Percentiles rank a stretch among this genome's conserved stretches.
Evolutionary conservation across 2,329 filamentous ascomycete genomes (phyloP).

Genomic region (Xylaria sp.): DNA sequence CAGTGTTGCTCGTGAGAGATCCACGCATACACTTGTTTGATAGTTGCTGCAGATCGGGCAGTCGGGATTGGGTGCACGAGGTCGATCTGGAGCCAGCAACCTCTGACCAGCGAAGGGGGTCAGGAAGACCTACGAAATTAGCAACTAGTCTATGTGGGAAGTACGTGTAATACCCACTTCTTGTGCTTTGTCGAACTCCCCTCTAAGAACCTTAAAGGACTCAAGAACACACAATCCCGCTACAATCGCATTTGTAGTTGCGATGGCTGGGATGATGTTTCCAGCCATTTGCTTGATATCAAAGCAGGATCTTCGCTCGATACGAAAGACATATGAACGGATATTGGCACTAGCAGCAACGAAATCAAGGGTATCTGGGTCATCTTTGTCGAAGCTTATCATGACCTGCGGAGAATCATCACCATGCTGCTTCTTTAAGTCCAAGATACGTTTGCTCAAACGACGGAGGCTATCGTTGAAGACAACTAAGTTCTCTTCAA

Average conservation of each 20-base stretch:
- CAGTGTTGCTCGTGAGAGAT: slow-evolving; percentile 77
- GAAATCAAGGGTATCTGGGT: slow-evolving; percentile 93
- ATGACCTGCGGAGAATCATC: slow-evolving; percentile 65
- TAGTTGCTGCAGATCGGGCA: slow-evolving; percentile 86
- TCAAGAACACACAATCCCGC: slow-evolving; percentile 92
- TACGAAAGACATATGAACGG: slow-evolving; percentile 87
- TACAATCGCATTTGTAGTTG: slow-evolving; percentile 96
- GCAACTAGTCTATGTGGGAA: slow-evolving; percentile 9
- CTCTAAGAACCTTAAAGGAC: slow-evolving; percentile 87
- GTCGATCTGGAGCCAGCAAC: slow-evolving; percentile 67
- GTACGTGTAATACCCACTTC: slow-evolving; percentile 63
- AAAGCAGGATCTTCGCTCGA: slow-evolving; percentile 89
- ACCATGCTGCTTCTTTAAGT: slow-evolving; percentile 63
- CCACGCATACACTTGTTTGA: slow-evolving; percentile 73
- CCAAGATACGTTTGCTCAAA: slow-evolving; percentile 77
- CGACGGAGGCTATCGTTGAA: slow-evolving; percentile 86
- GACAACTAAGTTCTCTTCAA: slow-evolving; percentile 84
- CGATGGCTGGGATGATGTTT: slow-evolving; percentile 98
- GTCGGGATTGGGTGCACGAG: slow-evolving; percentile 75
- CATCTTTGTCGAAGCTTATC: slow-evolving; percentile 95
- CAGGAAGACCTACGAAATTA: slow-evolving; percentile 73
- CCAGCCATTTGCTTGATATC: slow-evolving; percentile 99
- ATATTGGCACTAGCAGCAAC: slow-evolving; percentile 92
- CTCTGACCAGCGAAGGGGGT: slow-evolving; percentile 71
- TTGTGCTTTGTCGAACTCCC: slow-evolving; percentile 75